Evolutionary conservation across 768 basidiomycete species (phyloP).

Genomic region (Kwoniella shandongensis): DNA sequence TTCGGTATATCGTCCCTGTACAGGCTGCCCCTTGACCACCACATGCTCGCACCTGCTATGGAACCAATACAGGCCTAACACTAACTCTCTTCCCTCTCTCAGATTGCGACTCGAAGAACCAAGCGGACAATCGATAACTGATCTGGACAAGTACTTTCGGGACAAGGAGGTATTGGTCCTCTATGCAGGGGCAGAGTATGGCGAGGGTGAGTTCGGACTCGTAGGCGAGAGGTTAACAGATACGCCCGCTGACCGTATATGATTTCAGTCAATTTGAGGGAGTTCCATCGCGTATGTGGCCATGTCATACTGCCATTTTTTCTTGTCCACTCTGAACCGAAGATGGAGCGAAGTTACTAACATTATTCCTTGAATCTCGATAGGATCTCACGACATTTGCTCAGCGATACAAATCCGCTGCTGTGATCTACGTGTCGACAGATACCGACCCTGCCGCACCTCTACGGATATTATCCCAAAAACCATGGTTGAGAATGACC

Average conservation of each 20-base stretch:
- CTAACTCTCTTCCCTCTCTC: too few species aligned
- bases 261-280: not conserved
- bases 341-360: not conserved
- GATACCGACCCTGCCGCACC: conserved; percentile 33
- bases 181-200: conserved; percentile 47
- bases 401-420: conserved; percentile 7
- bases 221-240: not conserved
- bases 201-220: conserved; percentile 29
- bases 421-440: conserved; percentile 50
- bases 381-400: conserved; percentile 18
- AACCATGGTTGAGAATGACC: conserved; percentile 46
- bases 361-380: not conserved
- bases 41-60: not conserved
- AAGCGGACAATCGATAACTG: conserved; percentile 36
- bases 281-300: conserved; percentile 37
- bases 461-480: conserved; percentile 28
- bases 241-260: not conserved
- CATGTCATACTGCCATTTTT: not conserved
- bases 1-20: not conserved
- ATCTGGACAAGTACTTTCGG: conserved; percentile 39
- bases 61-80: not conserved
- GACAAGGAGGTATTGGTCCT: conserved; percentile 48
- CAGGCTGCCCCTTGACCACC: not conserved
- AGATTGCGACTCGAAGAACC: conserved; percentile 48
- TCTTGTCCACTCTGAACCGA: not conserved